phyloP scores from a whole-genome alignment of 331 rosid species.

The Acacia pycnantha region DNA sequence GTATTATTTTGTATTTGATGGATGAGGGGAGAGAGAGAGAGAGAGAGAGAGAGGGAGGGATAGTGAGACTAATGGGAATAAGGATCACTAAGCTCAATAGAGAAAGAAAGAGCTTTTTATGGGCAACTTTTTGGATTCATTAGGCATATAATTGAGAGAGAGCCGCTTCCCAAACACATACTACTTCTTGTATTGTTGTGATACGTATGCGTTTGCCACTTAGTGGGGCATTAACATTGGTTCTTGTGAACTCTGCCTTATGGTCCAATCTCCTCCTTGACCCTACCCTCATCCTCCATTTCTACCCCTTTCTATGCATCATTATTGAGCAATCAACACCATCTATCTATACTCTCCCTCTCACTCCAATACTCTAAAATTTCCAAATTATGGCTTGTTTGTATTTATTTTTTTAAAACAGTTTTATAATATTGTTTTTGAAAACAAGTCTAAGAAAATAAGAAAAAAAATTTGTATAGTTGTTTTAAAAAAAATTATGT shows the following conservation, averaged over 20 bases:
- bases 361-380: background rate
- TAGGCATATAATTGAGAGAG: conserved; percentile 55
- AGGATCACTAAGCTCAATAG: conserved; percentile 48
- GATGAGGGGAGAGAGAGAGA: background rate
- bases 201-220: conserved; percentile 2
- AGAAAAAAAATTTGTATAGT: too few relatives aligned
- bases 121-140: conserved; percentile 74
- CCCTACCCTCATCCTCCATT: conserved; percentile 34
- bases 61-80: background rate
- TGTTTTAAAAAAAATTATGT: too few relatives aligned
- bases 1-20: background rate
- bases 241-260: conserved; percentile 42
- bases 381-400: background rate
- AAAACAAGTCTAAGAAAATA: too few relatives aligned
- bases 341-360: background rate
- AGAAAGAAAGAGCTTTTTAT: conserved; percentile 35
- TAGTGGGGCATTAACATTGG: conserved; percentile 69
- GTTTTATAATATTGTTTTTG: too few relatives aligned
- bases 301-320: conserved; percentile 21
- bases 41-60: conserved; percentile 27
- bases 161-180: background rate
- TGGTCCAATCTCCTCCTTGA: conserved; percentile 51
- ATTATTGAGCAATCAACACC: conserved; percentile 46
- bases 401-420: too few relatives aligned
- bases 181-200: too few relatives aligned